Conservation (phyloP, 1,284 basidiomycete genomes). For the Ustilago cynodontis region DNA sequence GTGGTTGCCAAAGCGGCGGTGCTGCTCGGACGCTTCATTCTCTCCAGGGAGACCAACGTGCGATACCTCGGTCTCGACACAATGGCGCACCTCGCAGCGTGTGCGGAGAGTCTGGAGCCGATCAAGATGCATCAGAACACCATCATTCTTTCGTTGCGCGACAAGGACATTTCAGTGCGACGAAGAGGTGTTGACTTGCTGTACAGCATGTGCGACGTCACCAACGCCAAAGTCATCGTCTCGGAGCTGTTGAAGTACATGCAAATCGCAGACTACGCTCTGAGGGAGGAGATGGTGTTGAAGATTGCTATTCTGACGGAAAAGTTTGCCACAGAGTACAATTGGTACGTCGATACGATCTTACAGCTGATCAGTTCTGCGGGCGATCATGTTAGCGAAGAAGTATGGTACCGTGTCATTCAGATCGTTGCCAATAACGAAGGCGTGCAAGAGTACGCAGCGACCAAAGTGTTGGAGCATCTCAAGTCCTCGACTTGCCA, state of each 20-base stretch:
- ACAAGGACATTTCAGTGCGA: conserved; percentile 97
- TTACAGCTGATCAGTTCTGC: conserved; percentile 94
- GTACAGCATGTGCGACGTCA: conserved; percentile 98
- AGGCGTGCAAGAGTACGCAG: conserved; percentile 88
- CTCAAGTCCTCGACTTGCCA: conserved; percentile 89
- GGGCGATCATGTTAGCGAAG: conserved; percentile 97
- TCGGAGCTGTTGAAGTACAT: conserved; percentile 93
- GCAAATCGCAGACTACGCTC: conserved; percentile 91
- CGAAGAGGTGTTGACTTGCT: conserved; percentile 92
- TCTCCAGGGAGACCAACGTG: conserved; percentile 97
- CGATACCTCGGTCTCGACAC: conserved; percentile 97
- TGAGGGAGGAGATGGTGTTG: conserved; percentile 97
- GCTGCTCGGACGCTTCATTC: conserved; percentile 92
- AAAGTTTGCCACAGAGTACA: conserved; percentile 85
- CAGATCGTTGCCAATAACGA: conserved; percentile 99
- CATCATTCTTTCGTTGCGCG: conserved; percentile 91
- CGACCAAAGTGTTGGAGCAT: conserved; percentile 91
- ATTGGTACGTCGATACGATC: conserved; percentile 73
- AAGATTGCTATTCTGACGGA: conserved; percentile 99
- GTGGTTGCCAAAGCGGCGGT: conserved; percentile 91
- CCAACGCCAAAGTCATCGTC: conserved; percentile 94
- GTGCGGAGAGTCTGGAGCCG: conserved; percentile 83
- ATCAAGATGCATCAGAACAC: conserved; percentile 96
- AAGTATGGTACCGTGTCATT: conserved; percentile 98
- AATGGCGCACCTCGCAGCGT: conserved; percentile 96